Evolutionary conservation across 2,329 filamentous ascomycete genomes (phyloP).

Genomic region (Metarhizium brunneum): DNA sequence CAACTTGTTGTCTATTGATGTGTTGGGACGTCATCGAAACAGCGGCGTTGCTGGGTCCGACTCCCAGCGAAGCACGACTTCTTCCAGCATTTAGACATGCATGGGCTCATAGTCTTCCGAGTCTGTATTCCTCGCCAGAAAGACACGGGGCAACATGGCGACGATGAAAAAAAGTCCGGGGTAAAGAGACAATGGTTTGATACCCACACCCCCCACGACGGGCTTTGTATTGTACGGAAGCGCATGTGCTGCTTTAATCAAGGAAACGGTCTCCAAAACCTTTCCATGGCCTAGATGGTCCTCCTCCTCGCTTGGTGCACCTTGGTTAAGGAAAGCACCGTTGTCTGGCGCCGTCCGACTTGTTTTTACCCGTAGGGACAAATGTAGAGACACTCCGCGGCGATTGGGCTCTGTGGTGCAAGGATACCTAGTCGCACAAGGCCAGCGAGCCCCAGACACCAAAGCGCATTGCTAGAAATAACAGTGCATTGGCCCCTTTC

Average conservation of each 20-base stretch:
- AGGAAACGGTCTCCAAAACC: too few relatives aligned
- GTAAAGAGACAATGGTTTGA: background rate
- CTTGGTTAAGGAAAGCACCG: too few relatives aligned
- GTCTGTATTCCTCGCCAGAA: background rate
- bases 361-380: background rate
- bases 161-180: background rate
- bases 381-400: background rate
- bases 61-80: too few relatives aligned
- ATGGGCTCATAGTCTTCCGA: too few relatives aligned
- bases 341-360: background rate
- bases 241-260: too few relatives aligned
- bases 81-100: too few relatives aligned
- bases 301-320: too few relatives aligned
- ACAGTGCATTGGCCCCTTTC: background rate
- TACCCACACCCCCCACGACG: background rate
- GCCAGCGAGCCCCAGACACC: background rate
- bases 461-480: background rate
- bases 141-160: background rate
- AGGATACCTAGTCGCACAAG: background rate
- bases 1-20: too few relatives aligned
- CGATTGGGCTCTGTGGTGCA: background rate
- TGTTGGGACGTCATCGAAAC: too few relatives aligned
- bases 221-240: background rate
- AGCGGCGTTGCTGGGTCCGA: too few relatives aligned
- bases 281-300: too few relatives aligned